Percentiles rank a stretch among this genome's conserved stretches.
phyloP scores from a whole-genome alignment of 495 filamentous ascomycete species.

The Lichenothelia convexa region DNA sequence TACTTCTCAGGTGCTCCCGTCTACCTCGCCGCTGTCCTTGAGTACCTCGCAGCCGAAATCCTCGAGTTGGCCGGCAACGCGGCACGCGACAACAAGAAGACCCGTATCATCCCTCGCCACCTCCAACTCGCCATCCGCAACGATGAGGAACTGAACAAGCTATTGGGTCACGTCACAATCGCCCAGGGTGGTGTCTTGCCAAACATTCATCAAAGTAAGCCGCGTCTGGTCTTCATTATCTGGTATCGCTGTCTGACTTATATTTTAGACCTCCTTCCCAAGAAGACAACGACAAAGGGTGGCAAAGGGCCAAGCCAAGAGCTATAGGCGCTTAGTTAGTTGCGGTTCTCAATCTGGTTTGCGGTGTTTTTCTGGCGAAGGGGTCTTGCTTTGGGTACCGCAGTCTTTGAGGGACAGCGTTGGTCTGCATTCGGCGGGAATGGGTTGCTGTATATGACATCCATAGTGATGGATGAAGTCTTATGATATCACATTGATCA shows the following conservation, averaged over 20 bases:
- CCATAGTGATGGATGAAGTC: constrained; percentile 42
- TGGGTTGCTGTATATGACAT: constrained; percentile 79
- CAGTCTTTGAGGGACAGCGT: no score
- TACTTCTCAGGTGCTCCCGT: constrained; percentile 65
- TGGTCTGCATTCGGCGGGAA: no score
- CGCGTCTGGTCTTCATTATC: constrained; percentile 1
- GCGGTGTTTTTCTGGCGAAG: constrained; percentile 39
- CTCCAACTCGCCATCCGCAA: constrained; percentile 98
- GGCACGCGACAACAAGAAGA: constrained; percentile 99
- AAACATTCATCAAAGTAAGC: constrained; percentile 95
- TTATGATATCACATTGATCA: no score
- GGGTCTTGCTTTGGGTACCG: no score
- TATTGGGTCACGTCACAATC: constrained; percentile 96
- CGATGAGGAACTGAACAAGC: constrained; percentile 99
- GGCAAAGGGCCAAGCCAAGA: constrained; percentile 84
- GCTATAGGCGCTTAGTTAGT: constrained; percentile 43
- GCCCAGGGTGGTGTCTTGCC: constrained; percentile 98
- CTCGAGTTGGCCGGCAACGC: constrained; percentile 98
- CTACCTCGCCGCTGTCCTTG: constrained; percentile 93
- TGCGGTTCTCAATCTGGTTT: constrained; percentile 17
- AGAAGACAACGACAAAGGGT: constrained; percentile 91
- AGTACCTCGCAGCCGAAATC: constrained; percentile 97
- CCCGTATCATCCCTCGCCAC: constrained; percentile 98
- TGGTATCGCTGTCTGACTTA: constrained; percentile 25
- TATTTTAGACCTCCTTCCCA: constrained; percentile 71